Base-by-base conservation (phyloP, 371 early-diverging fungal species). In the Parasitella parasitica region DNA sequence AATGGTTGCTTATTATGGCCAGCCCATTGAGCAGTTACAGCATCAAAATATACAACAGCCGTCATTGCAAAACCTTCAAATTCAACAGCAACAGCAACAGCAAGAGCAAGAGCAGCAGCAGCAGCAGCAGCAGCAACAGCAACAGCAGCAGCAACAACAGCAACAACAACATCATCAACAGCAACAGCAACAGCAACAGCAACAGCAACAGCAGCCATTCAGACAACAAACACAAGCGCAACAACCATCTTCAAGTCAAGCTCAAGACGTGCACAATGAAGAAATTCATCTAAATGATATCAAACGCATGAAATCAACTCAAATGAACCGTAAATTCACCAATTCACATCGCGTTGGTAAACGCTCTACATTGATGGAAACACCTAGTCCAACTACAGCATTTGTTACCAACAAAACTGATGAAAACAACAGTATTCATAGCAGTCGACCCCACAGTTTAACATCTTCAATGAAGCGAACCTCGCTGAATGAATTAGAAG, bases 271-370 rank as follows among this genome's bases (percentile, higher is more conserved):
- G n/a, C 64, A 65, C 16, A 71, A 71, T 35, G 77, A 81, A 58
- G 62, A 75, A 1, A 79, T 84, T 38, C 70, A 83, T 32, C 59
- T 81, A 11, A 77, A 78, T 24, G 87, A 87, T 58, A 84, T 87
- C 37, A 85, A 83, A 62, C 83, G 86, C 15, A 80, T 84, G 63
- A 85, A 84, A 57, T 86, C 88, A 13, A 82, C 82, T 0, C 82
- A 83, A 18, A 67, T 83, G 66, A 82, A 82, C 30, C 72, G 85
- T 7, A 84, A 85, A 28, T 57, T 84, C 9, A 84, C 84, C 12
- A 79, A 78, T 58, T 86, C 88, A 1, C 82, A 77, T 20, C 76
- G 84, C 18, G 64, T 85, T 32, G 84, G 84, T 8, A 81, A 82
- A 53, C 70, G 86, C 57, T 86, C 85, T 15, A 86, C 85, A 2